These are phyloP conservation scores for Saccharomyces paradoxus DNA, from an alignment of 805 yeast species.

Conservation along the genomic window DNA sequence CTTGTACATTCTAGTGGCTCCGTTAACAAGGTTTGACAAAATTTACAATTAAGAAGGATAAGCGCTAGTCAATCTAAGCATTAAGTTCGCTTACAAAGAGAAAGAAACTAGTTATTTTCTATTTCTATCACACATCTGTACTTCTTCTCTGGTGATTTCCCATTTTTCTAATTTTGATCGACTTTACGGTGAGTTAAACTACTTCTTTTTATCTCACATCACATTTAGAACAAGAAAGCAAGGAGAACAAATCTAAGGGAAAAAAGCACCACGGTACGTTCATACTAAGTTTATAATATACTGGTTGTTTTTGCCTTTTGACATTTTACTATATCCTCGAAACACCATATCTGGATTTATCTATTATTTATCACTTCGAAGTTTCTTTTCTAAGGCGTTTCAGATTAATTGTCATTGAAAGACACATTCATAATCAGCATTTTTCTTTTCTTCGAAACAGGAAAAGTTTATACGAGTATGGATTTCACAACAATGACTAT, in stretches of 20 bases:
- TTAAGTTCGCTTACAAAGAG: not conserved
- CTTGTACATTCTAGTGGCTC: not conserved
- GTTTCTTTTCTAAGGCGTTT: not conserved
- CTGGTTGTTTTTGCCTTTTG: not conserved
- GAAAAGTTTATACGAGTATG: conserved; percentile 4
- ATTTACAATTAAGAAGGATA: not conserved
- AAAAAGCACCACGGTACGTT: not conserved
- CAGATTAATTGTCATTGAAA: not conserved
- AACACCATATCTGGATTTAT: not conserved
- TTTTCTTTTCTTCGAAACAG: not conserved
- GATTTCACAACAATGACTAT: conserved; percentile 14
- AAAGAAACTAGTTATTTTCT: not conserved
- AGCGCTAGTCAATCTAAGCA: not conserved
- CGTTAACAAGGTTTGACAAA: not conserved
- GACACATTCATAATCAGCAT: not conserved
- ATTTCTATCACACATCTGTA: not conserved
- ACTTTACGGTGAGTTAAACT: not conserved
- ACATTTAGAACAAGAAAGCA: not conserved
- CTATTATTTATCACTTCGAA: not conserved
- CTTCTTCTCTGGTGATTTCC: not conserved
- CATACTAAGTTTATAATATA: not conserved
- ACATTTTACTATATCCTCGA: not conserved
- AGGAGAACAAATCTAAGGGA: not conserved
- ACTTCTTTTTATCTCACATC: not conserved
- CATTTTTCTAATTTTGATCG: not conserved